Percentiles rank a stretch among this genome's conserved stretches.
Conservation (phyloP, 2,329 filamentous ascomycete species). For the Septoria linicola region DNA sequence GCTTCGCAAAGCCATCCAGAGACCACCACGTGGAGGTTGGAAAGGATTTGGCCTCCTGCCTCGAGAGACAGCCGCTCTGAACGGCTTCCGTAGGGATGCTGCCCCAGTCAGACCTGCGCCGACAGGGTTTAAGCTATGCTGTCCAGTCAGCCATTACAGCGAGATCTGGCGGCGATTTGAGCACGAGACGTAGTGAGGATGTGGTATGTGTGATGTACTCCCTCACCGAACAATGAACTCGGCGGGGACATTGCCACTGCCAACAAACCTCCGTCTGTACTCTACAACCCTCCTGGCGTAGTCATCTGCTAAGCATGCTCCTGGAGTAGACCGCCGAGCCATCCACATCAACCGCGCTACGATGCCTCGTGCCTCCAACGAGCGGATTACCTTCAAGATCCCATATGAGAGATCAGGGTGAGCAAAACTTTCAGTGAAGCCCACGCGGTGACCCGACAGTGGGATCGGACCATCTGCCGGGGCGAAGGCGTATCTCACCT, state of each 20-base stretch:
- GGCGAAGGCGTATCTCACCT: slow-evolving; percentile 7
- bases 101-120: too few relatives aligned
- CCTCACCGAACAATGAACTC: background rate
- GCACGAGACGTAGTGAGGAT: too few relatives aligned
- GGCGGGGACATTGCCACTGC: too few relatives aligned
- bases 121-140: background rate
- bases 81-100: too few relatives aligned
- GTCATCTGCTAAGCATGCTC: background rate
- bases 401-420: slow-evolving; percentile 2
- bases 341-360: slow-evolving; percentile 9
- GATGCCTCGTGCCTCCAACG: slow-evolving; percentile 6
- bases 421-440: background rate
- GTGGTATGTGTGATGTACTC: background rate
- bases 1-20: slow-evolving; percentile 16
- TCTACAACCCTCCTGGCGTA: background rate
- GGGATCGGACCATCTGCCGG: background rate
- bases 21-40: too few relatives aligned
- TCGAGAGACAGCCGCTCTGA: too few relatives aligned
- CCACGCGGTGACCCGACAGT: background rate
- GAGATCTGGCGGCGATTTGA: too few relatives aligned
- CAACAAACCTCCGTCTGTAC: too few relatives aligned
- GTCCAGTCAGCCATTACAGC: slow-evolving; percentile 7
- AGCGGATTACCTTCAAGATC: slow-evolving; percentile 4
- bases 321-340: too few relatives aligned
- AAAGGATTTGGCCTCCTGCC: too few relatives aligned